Percentiles rank a stretch among this genome's conserved stretches.
Conservation (phyloP, 257 asterid species). For the Solanum dulcamara region DNA sequence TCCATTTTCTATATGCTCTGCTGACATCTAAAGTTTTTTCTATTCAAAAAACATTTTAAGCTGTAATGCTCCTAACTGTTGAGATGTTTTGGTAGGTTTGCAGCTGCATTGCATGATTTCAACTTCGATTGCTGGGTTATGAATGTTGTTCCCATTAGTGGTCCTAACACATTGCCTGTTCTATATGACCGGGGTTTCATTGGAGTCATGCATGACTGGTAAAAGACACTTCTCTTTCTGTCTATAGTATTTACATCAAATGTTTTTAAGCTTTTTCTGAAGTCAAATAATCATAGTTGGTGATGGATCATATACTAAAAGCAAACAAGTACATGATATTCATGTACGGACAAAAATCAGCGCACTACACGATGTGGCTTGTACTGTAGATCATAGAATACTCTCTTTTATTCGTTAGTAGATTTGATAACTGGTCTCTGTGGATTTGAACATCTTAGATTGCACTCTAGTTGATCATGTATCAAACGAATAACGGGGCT, state of each 20-base stretch:
- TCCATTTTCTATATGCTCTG: not conserved
- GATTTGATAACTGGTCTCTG: not conserved
- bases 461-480: not conserved
- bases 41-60: not conserved
- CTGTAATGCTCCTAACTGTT: not conserved
- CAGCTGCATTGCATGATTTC: conserved; percentile 48
- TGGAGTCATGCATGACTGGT: conserved; percentile 72
- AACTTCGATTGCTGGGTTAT: conserved; percentile 50
- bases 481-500: not conserved
- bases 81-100: conserved; percentile 27
- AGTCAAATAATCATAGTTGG: not conserved
- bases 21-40: not conserved
- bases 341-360: not conserved
- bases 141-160: conserved; percentile 53
- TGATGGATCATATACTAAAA: not conserved
- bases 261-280: not conserved
- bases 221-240: not conserved
- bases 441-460: not conserved
- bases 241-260: not conserved
- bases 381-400: not conserved
- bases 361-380: not conserved
- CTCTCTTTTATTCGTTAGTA: not conserved
- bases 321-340: not conserved
- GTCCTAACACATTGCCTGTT: conserved; percentile 47
- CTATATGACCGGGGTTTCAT: conserved; percentile 55